Percentiles rank a stretch among this genome's conserved stretches.
Evolutionary conservation across 495 filamentous ascomycete genomes (phyloP).

Genomic region (Annulohypoxylon bovei): DNA sequence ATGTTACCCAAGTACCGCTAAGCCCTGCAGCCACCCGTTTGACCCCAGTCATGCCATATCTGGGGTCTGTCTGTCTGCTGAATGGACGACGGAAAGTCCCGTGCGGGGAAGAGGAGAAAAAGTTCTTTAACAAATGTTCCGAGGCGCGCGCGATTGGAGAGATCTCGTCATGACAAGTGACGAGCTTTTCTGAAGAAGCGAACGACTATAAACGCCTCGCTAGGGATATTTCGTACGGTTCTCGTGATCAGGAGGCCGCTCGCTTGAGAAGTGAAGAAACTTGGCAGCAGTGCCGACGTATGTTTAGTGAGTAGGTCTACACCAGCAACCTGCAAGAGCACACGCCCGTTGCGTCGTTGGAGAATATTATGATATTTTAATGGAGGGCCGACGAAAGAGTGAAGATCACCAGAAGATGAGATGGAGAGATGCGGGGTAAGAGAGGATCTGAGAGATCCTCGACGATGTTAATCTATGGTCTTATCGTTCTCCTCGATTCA

Average conservation of each 20-base stretch:
- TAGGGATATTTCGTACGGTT: neutral
- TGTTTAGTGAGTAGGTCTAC: conserved; percentile 33
- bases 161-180: conserved; percentile 1
- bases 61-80: conserved; percentile 17
- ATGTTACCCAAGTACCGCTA: conserved; percentile 42
- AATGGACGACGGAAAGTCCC: conserved; percentile 19
- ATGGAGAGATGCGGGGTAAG: conserved; percentile 43
- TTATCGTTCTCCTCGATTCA: conserved; percentile 27
- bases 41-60: conserved; percentile 29
- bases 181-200: conserved; percentile 8
- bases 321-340: conserved; percentile 4
- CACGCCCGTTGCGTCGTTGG: conserved; percentile 31
- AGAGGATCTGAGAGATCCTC: conserved; percentile 27
- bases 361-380: conserved; percentile 29
- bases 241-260: conserved; percentile 27
- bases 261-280: conserved; percentile 15
- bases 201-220: conserved; percentile 10
- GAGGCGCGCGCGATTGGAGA: conserved; percentile 17
- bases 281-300: conserved; percentile 24
- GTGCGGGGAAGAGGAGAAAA: conserved; percentile 33
- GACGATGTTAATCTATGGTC: conserved; percentile 29
- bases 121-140: conserved; percentile 13
- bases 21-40: conserved; percentile 10
- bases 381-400: conserved; percentile 6
- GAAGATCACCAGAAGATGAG: conserved; percentile 30